Percentiles rank a stretch among this genome's conserved stretches.
These are phyloP conservation scores for Aspergillus fumigatus DNA, from an alignment of 2,329 filamentous ascomycete species.

Conservation along the genomic window DNA sequence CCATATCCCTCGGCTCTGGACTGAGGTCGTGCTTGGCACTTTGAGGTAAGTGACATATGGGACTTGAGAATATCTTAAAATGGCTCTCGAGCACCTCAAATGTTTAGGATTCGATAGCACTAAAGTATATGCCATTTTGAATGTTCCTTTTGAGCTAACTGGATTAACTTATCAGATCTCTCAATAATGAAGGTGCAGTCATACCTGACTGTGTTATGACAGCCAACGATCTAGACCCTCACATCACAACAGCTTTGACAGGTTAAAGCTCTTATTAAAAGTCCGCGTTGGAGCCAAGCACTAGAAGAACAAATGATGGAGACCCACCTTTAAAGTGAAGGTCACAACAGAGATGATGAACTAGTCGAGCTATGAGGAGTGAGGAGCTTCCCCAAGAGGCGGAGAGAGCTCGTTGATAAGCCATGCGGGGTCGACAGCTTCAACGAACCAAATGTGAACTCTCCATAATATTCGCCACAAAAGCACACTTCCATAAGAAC, in stretches of 20 bases:
- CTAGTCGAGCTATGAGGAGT: background rate
- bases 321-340: background rate
- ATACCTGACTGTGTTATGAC: background rate
- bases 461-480: background rate
- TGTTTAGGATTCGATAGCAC: background rate
- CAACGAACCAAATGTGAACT: background rate
- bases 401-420: background rate
- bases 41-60: background rate
- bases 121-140: background rate
- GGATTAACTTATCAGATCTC: background rate
- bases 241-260: background rate
- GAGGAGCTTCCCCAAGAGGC: background rate
- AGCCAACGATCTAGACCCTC: background rate
- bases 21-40: background rate
- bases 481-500: background rate
- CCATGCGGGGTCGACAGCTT: background rate
- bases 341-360: background rate
- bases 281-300: background rate
- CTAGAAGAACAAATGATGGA: background rate
- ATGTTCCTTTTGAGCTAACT: background rate
- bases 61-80: background rate
- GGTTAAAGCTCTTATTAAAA: no score
- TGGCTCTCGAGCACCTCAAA: background rate
- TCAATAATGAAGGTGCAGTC: background rate
- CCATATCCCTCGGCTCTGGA: conserved; percentile 9